A percentile compares a stretch with the other conserved stretches of the same genome.
phyloP scores from a whole-genome alignment of 176 grass and related monocot species.

The Oryza longistaminata region DNA sequence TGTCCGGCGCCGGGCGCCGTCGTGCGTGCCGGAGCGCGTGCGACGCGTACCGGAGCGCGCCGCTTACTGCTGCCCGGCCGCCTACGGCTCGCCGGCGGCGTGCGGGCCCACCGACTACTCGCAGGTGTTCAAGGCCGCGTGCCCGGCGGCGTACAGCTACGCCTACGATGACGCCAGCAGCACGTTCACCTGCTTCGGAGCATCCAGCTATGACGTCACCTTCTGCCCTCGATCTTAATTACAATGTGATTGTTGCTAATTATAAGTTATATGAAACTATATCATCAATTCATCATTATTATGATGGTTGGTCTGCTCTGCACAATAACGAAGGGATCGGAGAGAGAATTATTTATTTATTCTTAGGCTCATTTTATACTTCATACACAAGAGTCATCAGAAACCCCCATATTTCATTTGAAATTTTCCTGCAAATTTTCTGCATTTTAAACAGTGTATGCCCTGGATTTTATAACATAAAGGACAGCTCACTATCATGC shows the following conservation, averaged over 20 bases:
- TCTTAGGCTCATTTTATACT: background rate
- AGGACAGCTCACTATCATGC: background rate
- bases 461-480: background rate
- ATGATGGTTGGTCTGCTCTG: background rate
- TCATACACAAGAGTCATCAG: background rate
- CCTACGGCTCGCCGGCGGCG: conserved; percentile 41
- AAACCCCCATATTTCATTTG: background rate
- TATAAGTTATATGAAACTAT: background rate
- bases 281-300: background rate
- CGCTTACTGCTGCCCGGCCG: conserved; percentile 68
- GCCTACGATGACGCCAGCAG: conserved; percentile 69
- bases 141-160: conserved; percentile 71
- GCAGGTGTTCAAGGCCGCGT: conserved; percentile 59
- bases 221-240: conserved; percentile 49
- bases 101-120: conserved; percentile 64
- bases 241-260: background rate
- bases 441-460: background rate
- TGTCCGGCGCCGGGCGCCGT: conserved; percentile 16
- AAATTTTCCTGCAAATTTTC: background rate
- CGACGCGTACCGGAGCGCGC: conserved; percentile 48
- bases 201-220: conserved; percentile 60
- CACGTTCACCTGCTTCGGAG: conserved; percentile 60
- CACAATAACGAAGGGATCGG: background rate
- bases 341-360: no score
- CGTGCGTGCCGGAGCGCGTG: conserved; percentile 69